phyloP scores from a whole-genome alignment of 345 rosid genomes.

The Corymbia maculata region DNA sequence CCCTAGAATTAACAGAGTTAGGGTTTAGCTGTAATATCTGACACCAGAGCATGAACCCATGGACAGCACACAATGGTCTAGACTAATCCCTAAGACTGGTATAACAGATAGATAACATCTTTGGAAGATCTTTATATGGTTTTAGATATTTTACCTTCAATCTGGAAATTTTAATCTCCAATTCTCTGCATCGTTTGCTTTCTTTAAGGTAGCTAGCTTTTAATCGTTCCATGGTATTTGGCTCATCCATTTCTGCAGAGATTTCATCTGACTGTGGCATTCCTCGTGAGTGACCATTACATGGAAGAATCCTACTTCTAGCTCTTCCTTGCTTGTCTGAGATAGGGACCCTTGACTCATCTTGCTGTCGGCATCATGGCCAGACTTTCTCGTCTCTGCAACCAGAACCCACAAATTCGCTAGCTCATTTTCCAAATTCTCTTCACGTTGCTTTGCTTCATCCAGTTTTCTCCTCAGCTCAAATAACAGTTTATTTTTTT shows the following conservation, averaged over 20 bases:
- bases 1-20: constrained; percentile 22
- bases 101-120: background rate
- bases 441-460: constrained; percentile 43
- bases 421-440: constrained; percentile 48
- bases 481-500: constrained; percentile 24
- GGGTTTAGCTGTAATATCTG: background rate
- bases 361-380: constrained; percentile 10
- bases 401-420: constrained; percentile 58
- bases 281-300: background rate
- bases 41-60: background rate
- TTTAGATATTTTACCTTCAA: constrained; percentile 20
- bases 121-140: background rate
- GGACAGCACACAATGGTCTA: background rate
- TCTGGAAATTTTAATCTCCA: constrained; percentile 35
- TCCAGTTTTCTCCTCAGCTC: constrained; percentile 33
- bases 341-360: background rate
- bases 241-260: constrained; percentile 10
- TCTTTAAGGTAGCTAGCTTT: constrained; percentile 18
- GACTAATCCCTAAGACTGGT: background rate
- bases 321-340: background rate
- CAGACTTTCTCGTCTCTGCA: constrained; percentile 33
- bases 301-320: background rate
- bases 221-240: constrained; percentile 2
- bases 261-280: constrained; percentile 6
- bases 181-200: constrained; percentile 39